These are phyloP conservation scores for Solanum pennellii DNA, from an alignment of 257 asterid genomes.

Conservation along the genomic window DNA sequence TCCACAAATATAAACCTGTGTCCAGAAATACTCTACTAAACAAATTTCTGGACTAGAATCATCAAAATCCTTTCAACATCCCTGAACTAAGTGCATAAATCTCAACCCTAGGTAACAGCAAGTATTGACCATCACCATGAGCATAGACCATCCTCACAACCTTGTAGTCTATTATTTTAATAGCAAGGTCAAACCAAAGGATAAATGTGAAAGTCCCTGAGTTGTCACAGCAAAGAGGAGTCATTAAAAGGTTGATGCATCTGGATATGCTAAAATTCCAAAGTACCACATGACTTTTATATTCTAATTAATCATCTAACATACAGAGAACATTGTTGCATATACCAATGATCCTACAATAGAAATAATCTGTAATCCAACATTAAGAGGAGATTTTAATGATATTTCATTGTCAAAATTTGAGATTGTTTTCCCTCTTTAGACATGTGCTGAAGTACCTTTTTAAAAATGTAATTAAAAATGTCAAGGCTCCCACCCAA, in stretches of 20 bases:
- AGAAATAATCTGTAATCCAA: too few species aligned
- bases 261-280: slow-evolving; percentile 25
- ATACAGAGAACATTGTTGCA: too few species aligned
- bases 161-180: not conserved
- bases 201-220: not conserved
- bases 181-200: slow-evolving; percentile 2
- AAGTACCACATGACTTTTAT: not conserved
- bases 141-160: slow-evolving; percentile 3
- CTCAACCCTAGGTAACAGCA: too few species aligned
- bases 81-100: too few species aligned
- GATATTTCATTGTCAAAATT: too few species aligned
- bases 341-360: too few species aligned
- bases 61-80: too few species aligned
- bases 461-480: not conserved
- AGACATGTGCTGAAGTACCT: not conserved
- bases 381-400: too few species aligned
- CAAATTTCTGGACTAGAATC: too few species aligned
- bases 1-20: too few species aligned
- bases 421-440: not conserved
- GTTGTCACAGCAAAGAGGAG: not conserved
- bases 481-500: not conserved
- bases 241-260: slow-evolving; percentile 4
- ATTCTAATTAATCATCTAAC: not conserved
- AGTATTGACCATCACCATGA: not conserved
- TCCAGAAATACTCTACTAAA: too few species aligned